A percentile compares a stretch with the other conserved stretches of the same genome.
These are phyloP conservation scores for Helianthus tuberosus DNA, from an alignment of 129 eudicot species.

Conservation along the genomic window DNA sequence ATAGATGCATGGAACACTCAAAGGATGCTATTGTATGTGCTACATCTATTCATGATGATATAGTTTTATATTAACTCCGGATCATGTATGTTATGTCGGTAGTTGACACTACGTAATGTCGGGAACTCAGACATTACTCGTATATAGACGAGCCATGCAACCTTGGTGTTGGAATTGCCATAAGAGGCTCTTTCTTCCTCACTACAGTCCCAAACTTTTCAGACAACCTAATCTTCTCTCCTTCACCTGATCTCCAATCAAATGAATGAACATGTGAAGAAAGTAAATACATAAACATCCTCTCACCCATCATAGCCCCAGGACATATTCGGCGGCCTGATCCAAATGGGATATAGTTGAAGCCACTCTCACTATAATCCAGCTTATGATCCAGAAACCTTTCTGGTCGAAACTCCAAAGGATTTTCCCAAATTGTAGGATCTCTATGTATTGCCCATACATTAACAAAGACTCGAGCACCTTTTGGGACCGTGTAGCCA, in stretches of 20 bases:
- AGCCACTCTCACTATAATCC: slow-evolving; percentile 52
- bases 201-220: slow-evolving; percentile 64
- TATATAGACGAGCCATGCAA: slow-evolving; percentile 24
- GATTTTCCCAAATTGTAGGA: slow-evolving; percentile 50
- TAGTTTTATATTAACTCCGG: no score
- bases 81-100: no score
- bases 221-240: slow-evolving; percentile 28
- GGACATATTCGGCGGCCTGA: slow-evolving; percentile 62
- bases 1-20: no score
- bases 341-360: slow-evolving; percentile 51
- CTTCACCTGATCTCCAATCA: slow-evolving; percentile 45
- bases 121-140: background rate
- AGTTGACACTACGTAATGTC: no score
- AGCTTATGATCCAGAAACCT: slow-evolving; percentile 44
- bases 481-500: no score
- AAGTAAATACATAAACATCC: slow-evolving; percentile 47
- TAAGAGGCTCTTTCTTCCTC: slow-evolving; percentile 44
- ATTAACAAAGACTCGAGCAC: no score
- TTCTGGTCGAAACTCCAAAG: slow-evolving; percentile 49
- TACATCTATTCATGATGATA: no score
- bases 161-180: slow-evolving; percentile 55
- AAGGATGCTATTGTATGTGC: no score
- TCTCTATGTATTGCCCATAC: slow-evolving; percentile 58
- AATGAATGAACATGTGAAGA: slow-evolving; percentile 57
- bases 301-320: slow-evolving; percentile 56